Evolutionary conservation across 495 filamentous ascomycete genomes (phyloP).

Genomic region (Pseudomonodictys pantanalensis): DNA sequence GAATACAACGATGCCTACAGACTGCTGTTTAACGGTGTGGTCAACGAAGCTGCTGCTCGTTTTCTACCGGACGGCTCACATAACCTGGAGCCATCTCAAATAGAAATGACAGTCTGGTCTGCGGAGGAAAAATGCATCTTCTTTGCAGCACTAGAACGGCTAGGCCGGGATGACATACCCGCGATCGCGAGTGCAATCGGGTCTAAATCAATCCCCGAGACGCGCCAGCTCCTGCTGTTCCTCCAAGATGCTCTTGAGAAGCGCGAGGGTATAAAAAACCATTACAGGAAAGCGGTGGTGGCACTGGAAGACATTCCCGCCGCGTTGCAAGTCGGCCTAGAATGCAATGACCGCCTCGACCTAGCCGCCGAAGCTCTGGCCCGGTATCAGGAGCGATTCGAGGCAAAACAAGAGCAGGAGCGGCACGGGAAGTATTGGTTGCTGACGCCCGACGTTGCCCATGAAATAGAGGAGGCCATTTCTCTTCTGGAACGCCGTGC

Average conservation of each 20-base stretch:
- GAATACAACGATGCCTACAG: slow-evolving; percentile 32
- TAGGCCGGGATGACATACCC: slow-evolving; percentile 58
- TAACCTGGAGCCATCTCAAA: slow-evolving; percentile 47
- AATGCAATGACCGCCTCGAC: slow-evolving; percentile 65
- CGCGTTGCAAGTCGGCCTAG: slow-evolving; percentile 67
- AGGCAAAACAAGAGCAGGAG: slow-evolving; percentile 53
- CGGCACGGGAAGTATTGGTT: slow-evolving; percentile 58
- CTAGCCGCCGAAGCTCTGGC: slow-evolving; percentile 60
- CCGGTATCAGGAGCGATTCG: slow-evolving; percentile 54
- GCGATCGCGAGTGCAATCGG: slow-evolving; percentile 62
- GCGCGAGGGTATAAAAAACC: background rate
- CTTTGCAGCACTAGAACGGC: slow-evolving; percentile 60
- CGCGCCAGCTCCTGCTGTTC: slow-evolving; percentile 62
- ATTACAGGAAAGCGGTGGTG: background rate
- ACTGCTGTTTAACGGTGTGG: slow-evolving; percentile 27
- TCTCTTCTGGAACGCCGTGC: background rate
- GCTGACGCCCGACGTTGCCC: slow-evolving; percentile 48
- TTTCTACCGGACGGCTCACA: slow-evolving; percentile 16
- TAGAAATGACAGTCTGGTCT: slow-evolving; percentile 70
- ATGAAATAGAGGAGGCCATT: slow-evolving; percentile 35
- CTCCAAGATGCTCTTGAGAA: slow-evolving; percentile 52
- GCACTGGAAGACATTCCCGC: slow-evolving; percentile 58
- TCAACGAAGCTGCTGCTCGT: slow-evolving; percentile 18
- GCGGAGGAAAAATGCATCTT: slow-evolving; percentile 64
- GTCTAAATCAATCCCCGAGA: slow-evolving; percentile 73